Evolutionary conservation across 176 grass and related monocot genomes (phyloP).

Genomic region (Pharus latifolius): DNA sequence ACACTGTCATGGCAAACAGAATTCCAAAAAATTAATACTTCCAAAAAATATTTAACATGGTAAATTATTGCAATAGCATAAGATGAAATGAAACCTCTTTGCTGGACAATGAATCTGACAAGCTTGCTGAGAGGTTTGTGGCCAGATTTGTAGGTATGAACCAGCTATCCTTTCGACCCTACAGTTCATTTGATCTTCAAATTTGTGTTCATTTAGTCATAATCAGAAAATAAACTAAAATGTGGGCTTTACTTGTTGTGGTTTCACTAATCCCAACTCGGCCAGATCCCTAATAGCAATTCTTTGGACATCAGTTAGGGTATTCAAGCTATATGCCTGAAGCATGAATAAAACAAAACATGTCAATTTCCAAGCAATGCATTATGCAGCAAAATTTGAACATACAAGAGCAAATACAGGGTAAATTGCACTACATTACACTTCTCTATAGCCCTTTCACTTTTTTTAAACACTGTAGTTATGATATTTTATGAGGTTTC

Average conservation of each 20-base stretch:
- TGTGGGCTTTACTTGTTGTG: constrained; percentile 49
- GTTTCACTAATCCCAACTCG: constrained; percentile 67
- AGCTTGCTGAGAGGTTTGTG: constrained; percentile 77
- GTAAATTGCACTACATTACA: not conserved
- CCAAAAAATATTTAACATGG: not conserved
- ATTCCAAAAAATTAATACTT: too few relatives aligned
- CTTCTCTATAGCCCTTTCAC: not conserved
- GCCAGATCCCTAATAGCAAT: constrained; percentile 76
- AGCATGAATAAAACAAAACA: constrained; percentile 11
- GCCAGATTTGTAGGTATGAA: constrained; percentile 97
- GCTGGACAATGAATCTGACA: constrained; percentile 62
- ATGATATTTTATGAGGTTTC: not conserved
- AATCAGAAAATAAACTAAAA: not conserved
- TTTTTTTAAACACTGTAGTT: not conserved
- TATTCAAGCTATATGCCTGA: constrained; percentile 87
- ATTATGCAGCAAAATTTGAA: not conserved
- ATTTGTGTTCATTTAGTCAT: not conserved
- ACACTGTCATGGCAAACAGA: too few relatives aligned
- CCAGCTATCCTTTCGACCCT: constrained; percentile 82
- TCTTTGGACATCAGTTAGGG: constrained; percentile 66
- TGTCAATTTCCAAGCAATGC: not conserved
- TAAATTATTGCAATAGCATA: not conserved
- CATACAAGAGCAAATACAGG: not conserved
- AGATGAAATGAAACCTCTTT: constrained; percentile 59
- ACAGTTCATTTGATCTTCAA: not conserved